Percentiles rank a stretch among this genome's conserved stretches.
phyloP scores from a whole-genome alignment of 305 asterid genomes.

The Stenogyne calaminthoides region DNA sequence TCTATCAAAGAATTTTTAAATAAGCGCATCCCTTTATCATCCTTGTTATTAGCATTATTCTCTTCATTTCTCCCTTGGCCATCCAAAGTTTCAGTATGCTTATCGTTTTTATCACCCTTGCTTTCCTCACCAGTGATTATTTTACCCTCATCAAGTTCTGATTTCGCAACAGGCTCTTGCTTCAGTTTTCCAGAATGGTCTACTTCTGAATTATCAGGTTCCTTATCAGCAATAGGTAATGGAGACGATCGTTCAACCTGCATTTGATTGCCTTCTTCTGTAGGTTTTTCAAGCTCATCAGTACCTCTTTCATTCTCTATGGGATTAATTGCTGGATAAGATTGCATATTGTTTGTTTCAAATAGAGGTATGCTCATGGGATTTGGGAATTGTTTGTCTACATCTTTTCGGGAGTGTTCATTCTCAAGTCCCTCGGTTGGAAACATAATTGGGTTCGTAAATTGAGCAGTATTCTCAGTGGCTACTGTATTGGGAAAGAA shows the following conservation, averaged over 20 bases:
- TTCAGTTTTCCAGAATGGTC: conserved; percentile 25
- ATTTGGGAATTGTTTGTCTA: conserved; percentile 36
- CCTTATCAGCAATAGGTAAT: background rate
- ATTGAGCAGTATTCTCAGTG: conserved; percentile 44
- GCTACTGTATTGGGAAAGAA: conserved; percentile 41
- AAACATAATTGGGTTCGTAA: conserved; percentile 11
- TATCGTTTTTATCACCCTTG: conserved; percentile 42
- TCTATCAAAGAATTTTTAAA: conserved; percentile 85
- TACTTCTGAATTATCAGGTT: conserved; percentile 14
- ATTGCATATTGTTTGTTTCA: background rate
- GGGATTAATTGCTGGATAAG: conserved; percentile 22
- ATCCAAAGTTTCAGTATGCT: conserved; percentile 42
- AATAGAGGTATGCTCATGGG: conserved; percentile 28
- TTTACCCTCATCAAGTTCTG: conserved; percentile 25
- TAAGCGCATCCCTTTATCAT: conserved; percentile 73
- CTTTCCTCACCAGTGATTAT: conserved; percentile 28
- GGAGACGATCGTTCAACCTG: conserved; percentile 11
- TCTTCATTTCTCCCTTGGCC: conserved; percentile 55
- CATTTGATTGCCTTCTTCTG: conserved; percentile 21
- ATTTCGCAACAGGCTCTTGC: conserved; percentile 34
- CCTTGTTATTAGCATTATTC: conserved; percentile 53
- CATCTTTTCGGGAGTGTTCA: conserved; percentile 20
- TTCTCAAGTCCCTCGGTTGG: conserved; percentile 4
- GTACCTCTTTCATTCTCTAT: conserved; percentile 24
- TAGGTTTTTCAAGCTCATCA: conserved; percentile 28